A percentile compares a stretch with the other conserved stretches of the same genome.
Evolutionary conservation across 2,329 filamentous ascomycete genomes (phyloP).

Genomic region (Lecanicillium sp.): DNA sequence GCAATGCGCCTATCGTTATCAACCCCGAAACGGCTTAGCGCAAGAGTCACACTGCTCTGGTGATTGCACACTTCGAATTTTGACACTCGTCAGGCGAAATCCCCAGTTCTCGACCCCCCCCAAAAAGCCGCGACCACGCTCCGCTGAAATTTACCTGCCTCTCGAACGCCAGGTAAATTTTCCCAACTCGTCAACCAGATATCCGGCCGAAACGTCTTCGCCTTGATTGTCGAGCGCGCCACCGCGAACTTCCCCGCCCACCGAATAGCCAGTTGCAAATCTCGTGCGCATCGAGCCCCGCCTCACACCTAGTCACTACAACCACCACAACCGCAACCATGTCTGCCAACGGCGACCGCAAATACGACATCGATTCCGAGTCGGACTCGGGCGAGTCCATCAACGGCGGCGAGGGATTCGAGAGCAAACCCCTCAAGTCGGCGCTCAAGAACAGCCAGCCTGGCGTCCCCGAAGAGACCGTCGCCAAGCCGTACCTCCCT

Average conservation of each 20-base stretch:
- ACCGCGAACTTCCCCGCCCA: conserved; percentile 4
- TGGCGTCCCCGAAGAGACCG: conserved; percentile 51
- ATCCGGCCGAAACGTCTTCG: neutral
- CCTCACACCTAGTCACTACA: conserved; percentile 11
- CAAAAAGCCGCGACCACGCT: conserved; percentile 18
- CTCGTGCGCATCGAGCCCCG: conserved; percentile 16
- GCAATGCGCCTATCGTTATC: conserved; percentile 35
- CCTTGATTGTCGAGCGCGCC: neutral
- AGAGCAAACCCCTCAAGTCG: conserved; percentile 70
- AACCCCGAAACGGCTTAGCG: conserved; percentile 29
- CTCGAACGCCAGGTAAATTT: neutral
- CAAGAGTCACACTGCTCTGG: conserved; percentile 32
- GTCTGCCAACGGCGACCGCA: conserved; percentile 54
- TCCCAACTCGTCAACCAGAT: neutral
- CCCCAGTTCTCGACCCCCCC: conserved; percentile 19
- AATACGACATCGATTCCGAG: conserved; percentile 69
- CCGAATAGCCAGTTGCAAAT: conserved; percentile 10
- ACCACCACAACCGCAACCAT: conserved; percentile 31
- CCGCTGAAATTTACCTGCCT: neutral
- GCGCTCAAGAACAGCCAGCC: conserved; percentile 70
- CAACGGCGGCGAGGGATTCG: conserved; percentile 50
- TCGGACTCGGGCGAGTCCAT: conserved; percentile 60
- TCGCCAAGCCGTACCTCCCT: conserved; percentile 53
- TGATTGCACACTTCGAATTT: conserved; percentile 39
- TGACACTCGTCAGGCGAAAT: conserved; percentile 32